These are phyloP conservation scores for Penicillium glabrum DNA, from an alignment of 2,329 filamentous ascomycete genomes.

Conservation along the genomic window DNA sequence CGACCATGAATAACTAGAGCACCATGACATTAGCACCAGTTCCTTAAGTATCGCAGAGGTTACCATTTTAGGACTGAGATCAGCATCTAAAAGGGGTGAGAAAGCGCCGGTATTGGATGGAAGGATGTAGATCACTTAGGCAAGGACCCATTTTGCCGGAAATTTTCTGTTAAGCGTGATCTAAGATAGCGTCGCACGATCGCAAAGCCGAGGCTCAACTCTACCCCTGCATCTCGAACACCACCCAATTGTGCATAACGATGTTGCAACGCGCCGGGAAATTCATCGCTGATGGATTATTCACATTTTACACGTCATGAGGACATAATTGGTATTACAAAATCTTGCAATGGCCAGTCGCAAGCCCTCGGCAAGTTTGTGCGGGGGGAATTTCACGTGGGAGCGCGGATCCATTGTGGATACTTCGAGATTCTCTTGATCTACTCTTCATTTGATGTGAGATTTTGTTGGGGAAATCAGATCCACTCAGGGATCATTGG, in stretches of 20 bases:
- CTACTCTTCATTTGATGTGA: conserved; percentile 4
- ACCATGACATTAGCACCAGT: not conserved
- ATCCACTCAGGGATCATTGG: conserved; percentile 11
- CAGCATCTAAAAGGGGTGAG: not conserved
- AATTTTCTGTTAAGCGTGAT: not conserved
- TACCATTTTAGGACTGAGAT: not conserved
- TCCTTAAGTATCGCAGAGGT: not conserved
- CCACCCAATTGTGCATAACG: not conserved
- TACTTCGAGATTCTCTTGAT: not conserved
- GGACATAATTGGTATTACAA: not conserved
- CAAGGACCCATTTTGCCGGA: not conserved
- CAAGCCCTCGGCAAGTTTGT: conserved; percentile 1
- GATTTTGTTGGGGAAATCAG: conserved; percentile 17
- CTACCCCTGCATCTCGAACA: not conserved
- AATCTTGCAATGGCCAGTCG: not conserved
- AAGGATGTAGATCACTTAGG: not conserved
- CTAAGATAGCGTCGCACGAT: not conserved
- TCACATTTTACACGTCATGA: not conserved
- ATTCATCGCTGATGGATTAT: not conserved
- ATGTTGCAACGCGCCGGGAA: not conserved
- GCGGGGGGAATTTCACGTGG: conserved; percentile 15
- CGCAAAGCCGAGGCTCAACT: not conserved
- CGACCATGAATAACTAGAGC: not conserved
- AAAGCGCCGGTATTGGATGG: not conserved
- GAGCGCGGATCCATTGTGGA: conserved; percentile 10